phyloP scores from a whole-genome alignment of 169 alveolate genomes.

The Plasmodium ovale region DNA sequence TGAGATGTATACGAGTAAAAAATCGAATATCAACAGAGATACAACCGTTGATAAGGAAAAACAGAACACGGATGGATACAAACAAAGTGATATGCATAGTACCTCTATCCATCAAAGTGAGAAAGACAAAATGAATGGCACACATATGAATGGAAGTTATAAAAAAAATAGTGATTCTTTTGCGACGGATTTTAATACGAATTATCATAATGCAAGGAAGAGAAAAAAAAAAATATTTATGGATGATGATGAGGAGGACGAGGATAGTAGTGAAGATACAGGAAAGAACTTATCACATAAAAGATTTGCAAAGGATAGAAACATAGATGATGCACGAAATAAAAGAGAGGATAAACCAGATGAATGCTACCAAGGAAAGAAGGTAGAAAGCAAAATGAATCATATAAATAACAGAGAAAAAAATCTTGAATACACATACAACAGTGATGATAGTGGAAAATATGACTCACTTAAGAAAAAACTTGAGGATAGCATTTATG shows the following conservation, averaged over 20 bases:
- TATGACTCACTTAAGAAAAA: neutral
- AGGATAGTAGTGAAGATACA: neutral
- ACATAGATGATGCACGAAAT: neutral
- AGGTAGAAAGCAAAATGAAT: neutral
- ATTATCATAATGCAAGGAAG: constrained; percentile 21
- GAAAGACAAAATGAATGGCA: neutral
- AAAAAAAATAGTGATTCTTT: constrained; percentile 10
- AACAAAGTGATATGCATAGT: neutral
- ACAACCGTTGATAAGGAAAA: neutral
- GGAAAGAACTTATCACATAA: constrained; percentile 24
- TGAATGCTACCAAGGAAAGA: neutral
- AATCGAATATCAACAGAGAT: neutral
- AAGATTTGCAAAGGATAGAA: constrained; percentile 24
- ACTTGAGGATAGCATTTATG: neutral
- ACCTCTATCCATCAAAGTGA: neutral
- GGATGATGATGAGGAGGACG: constrained; percentile 57
- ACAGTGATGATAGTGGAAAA: constrained; percentile 24
- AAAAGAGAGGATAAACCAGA: constrained; percentile 30
- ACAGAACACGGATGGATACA: neutral
- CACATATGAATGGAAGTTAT: neutral
- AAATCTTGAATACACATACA: neutral
- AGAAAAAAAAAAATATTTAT: constrained; percentile 61
- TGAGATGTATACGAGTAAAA: no score
- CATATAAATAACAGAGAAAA: neutral
- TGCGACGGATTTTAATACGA: neutral